A percentile compares a stretch with the other conserved stretches of the same genome.
Evolutionary conservation across 108 stramenopile species (phyloP).

Genomic region (Nitzschia sp.): DNA sequence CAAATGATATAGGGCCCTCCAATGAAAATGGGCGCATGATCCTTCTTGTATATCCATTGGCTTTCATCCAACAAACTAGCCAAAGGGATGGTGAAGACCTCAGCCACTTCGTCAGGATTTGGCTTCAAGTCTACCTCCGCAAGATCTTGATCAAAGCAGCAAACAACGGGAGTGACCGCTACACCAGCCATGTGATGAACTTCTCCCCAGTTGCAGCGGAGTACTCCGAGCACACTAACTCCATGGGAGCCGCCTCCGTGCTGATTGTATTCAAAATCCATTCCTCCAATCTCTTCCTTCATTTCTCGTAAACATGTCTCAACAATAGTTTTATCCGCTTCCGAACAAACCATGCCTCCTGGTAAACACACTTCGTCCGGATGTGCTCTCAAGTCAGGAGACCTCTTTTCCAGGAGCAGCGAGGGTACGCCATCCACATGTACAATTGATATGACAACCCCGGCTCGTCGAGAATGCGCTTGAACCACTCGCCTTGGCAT

Average conservation of each 20-base stretch:
- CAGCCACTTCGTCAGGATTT: conserved; percentile 84
- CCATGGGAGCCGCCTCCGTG: conserved; percentile 29
- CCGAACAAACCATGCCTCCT: conserved; percentile 88
- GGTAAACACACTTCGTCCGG: conserved; percentile 86
- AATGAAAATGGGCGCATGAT: conserved; percentile 81
- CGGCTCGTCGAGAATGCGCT: conserved; percentile 78
- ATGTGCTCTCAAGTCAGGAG: conserved; percentile 67
- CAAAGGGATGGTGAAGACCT: conserved; percentile 87
- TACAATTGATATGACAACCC: conserved; percentile 88
- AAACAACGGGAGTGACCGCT: conserved; percentile 93
- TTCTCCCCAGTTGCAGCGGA: conserved; percentile 92
- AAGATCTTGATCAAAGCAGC: conserved; percentile 52
- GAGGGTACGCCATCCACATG: conserved; percentile 91
- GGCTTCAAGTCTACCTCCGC: conserved; percentile 78
- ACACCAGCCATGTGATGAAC: conserved; percentile 61
- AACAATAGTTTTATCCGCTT: conserved; percentile 83
- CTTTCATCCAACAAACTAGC: conserved; percentile 57
- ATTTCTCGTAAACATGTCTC: conserved; percentile 91
- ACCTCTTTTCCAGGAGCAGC: conserved; percentile 87
- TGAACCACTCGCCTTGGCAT: conserved; percentile 90
- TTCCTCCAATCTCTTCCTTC: conserved; percentile 92
- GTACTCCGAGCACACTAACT: conserved; percentile 76
- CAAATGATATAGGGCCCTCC: conserved; percentile 89
- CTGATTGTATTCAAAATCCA: conserved; percentile 40
- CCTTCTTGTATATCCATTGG: conserved; percentile 78